These are phyloP conservation scores for Ustilago sp. DNA, from an alignment of 1,284 basidiomycete genomes.

Conservation along the genomic window DNA sequence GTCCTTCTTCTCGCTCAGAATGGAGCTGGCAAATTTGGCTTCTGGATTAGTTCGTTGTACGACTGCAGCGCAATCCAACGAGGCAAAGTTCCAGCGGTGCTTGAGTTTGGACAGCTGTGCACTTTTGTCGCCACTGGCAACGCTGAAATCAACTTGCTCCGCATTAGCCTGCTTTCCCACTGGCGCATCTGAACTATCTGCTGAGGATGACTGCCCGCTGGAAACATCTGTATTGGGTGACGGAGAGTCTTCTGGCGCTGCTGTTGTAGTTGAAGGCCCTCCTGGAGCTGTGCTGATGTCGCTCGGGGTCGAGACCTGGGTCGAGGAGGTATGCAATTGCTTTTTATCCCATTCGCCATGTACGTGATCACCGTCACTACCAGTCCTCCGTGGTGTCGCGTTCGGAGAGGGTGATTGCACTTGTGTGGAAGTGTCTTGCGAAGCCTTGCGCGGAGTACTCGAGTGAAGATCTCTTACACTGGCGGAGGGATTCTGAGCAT, in stretches of 20 bases:
- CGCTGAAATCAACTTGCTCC: slow-evolving; percentile 19
- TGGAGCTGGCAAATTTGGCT: slow-evolving; percentile 84
- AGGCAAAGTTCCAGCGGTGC: slow-evolving; percentile 87
- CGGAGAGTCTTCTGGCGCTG: background rate
- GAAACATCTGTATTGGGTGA: background rate
- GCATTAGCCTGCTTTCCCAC: background rate
- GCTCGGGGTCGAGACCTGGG: background rate
- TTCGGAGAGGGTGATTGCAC: slow-evolving; percentile 4
- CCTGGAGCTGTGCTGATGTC: background rate
- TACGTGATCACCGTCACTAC: background rate
- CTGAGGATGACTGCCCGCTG: background rate
- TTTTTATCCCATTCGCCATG: background rate
- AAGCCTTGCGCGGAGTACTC: background rate
- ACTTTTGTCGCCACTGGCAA: slow-evolving; percentile 44
- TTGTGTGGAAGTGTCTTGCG: background rate
- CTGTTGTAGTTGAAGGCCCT: background rate
- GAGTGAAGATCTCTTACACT: background rate
- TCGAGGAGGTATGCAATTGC: background rate
- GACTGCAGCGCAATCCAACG: slow-evolving; percentile 89
- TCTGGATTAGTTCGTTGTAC: slow-evolving; percentile 85
- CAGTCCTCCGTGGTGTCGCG: slow-evolving; percentile 1
- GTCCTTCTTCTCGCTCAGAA: slow-evolving; percentile 90
- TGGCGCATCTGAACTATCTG: background rate
- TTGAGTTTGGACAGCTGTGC: slow-evolving; percentile 55
- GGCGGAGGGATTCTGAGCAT: slow-evolving; percentile 12